phyloP scores from a whole-genome alignment of 305 asterid genomes.

The Fraxinus latifolia region DNA sequence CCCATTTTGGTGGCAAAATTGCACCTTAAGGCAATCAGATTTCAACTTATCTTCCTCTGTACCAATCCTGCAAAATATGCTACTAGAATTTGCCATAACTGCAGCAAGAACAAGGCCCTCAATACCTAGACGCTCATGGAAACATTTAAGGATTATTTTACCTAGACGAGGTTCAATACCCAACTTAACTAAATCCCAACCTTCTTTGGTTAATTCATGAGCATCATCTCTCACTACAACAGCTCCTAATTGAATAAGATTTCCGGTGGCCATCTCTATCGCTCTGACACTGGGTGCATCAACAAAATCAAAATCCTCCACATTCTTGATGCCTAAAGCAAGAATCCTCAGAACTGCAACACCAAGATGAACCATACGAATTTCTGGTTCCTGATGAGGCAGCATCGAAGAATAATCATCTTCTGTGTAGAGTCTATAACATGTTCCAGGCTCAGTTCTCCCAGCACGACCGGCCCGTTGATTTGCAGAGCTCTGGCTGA shows the following conservation, averaged over 20 bases:
- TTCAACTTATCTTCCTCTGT: constrained; percentile 56
- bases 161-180: constrained; percentile 95
- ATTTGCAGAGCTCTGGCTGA: constrained; percentile 89
- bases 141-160: constrained; percentile 69
- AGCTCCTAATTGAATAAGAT: constrained; percentile 77
- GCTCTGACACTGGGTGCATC: constrained; percentile 73
- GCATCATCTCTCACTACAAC: constrained; percentile 39
- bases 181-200: constrained; percentile 68
- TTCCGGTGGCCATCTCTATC: constrained; percentile 68
- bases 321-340: constrained; percentile 70
- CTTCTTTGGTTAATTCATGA: constrained; percentile 55
- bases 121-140: constrained; percentile 50
- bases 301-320: constrained; percentile 72
- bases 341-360: constrained; percentile 85
- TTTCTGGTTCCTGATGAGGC: constrained; percentile 82
- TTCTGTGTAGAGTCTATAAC: constrained; percentile 73
- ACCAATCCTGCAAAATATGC: constrained; percentile 90
- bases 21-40: constrained; percentile 83
- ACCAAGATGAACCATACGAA: constrained; percentile 85
- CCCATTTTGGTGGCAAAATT: constrained; percentile 80
- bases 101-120: constrained; percentile 95
- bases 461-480: constrained; percentile 98
- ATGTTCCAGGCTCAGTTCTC: constrained; percentile 84
- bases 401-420: constrained; percentile 61
- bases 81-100: constrained; percentile 80